Percentiles rank a stretch among this genome's conserved stretches.
These are phyloP conservation scores for Plasmodium ovale DNA, from an alignment of 169 alveolate species.

Conservation along the genomic window DNA sequence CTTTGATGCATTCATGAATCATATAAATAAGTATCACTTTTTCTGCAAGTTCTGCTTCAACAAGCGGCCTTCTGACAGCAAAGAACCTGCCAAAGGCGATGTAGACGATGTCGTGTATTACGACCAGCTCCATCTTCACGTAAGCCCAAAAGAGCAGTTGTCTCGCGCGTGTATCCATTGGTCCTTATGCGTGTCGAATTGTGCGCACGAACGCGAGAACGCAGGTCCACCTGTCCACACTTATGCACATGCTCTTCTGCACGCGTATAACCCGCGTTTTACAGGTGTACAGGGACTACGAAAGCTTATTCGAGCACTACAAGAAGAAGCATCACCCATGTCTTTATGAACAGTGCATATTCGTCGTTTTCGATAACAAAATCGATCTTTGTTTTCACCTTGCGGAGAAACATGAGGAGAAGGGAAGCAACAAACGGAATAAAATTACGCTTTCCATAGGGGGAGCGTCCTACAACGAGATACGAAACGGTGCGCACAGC, in stretches of 20 bases:
- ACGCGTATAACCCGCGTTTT: background rate
- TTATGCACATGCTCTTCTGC: background rate
- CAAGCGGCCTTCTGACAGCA: conserved; percentile 15
- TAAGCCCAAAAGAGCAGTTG: conserved; percentile 7
- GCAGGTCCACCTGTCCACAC: background rate
- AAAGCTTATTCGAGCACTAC: conserved; percentile 77
- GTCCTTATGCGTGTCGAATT: too few relatives aligned
- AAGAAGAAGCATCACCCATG: conserved; percentile 80
- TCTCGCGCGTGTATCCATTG: too few relatives aligned
- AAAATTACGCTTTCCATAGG: conserved; percentile 66
- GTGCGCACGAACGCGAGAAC: too few relatives aligned
- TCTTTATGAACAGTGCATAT: conserved; percentile 80
- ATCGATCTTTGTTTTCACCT: conserved; percentile 78
- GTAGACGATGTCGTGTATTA: conserved; percentile 51
- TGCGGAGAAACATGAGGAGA: conserved; percentile 78
- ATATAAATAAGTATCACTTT: conserved; percentile 70
- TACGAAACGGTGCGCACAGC: conserved; percentile 22
- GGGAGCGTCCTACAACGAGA: conserved; percentile 63
- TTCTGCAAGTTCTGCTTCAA: conserved; percentile 75
- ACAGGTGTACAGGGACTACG: conserved; percentile 80
- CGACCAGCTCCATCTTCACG: conserved; percentile 62
- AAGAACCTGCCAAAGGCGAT: conserved; percentile 18
- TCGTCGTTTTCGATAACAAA: conserved; percentile 82
- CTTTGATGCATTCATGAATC: conserved; percentile 63
- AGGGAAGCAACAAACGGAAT: conserved; percentile 39